phyloP scores from a whole-genome alignment of 208 protist species.

The Leishmania mexicana region DNA sequence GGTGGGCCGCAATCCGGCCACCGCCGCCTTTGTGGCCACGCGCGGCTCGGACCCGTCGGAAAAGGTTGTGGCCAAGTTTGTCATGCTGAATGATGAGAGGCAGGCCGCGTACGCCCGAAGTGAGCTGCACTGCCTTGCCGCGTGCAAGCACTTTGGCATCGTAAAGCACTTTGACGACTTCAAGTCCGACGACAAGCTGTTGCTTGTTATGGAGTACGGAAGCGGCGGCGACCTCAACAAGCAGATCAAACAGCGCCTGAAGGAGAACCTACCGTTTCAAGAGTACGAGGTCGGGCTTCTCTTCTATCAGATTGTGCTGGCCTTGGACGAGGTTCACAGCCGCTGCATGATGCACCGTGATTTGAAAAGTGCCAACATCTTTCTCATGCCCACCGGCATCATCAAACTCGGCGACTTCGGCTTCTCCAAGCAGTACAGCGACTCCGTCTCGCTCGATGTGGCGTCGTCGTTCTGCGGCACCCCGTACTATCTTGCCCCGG shows the following conservation, averaged over 20 bases:
- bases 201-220: conserved; percentile 91
- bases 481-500: conserved; percentile 95
- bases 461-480: conserved; percentile 87
- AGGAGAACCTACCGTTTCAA: conserved; percentile 72
- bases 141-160: conserved; percentile 90
- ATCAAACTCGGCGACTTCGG: conserved; percentile 93
- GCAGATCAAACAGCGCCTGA: conserved; percentile 84
- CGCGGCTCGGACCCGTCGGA: conserved; percentile 64
- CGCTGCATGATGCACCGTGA: conserved; percentile 91
- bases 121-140: conserved; percentile 85
- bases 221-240: conserved; percentile 88
- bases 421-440: conserved; percentile 83
- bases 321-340: conserved; percentile 86
- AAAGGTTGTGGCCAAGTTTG: conserved; percentile 88
- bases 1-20: conserved; percentile 85
- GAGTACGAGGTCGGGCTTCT: conserved; percentile 86
- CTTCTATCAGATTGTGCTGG: conserved; percentile 88
- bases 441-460: conserved; percentile 80
- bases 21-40: conserved; percentile 79
- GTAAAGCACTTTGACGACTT: conserved; percentile 90
- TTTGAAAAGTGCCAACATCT: conserved; percentile 92
- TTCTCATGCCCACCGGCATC: conserved; percentile 84
- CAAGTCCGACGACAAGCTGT: conserved; percentile 76
- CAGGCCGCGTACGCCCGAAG: conserved; percentile 83
- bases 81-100: conserved; percentile 85